A percentile compares a stretch with the other conserved stretches of the same genome.
These are phyloP conservation scores for Byssochlamys sp. DNA, from an alignment of 2,329 filamentous ascomycete species.

Conservation along the genomic window DNA sequence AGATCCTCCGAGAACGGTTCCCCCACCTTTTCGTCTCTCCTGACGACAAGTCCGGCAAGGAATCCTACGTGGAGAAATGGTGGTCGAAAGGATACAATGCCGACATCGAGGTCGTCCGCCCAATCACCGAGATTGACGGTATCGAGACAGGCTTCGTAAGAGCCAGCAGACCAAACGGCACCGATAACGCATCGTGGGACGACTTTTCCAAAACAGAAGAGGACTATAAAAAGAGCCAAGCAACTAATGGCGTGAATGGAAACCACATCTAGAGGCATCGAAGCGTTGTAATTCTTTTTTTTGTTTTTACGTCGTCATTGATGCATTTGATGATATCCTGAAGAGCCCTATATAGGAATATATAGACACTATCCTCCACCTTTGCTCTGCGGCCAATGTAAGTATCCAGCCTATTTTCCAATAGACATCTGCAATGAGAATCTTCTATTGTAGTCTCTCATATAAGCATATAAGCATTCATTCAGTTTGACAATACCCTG, in stretches of 20 bases:
- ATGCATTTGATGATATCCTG: background rate
- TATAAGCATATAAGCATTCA: too few relatives aligned
- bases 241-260: background rate
- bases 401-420: too few relatives aligned
- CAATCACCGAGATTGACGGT: constrained; percentile 38
- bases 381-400: too few relatives aligned
- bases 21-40: constrained; percentile 44
- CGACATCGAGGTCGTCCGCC: constrained; percentile 41
- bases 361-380: too few relatives aligned
- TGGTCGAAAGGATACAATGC: constrained; percentile 35
- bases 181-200: constrained; percentile 41
- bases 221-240: constrained; percentile 15
- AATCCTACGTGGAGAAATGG: constrained; percentile 43
- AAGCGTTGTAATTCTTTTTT: background rate
- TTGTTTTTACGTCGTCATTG: background rate
- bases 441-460: too few relatives aligned
- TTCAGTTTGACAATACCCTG: too few relatives aligned
- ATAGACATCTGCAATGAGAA: too few relatives aligned
- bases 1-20: constrained; percentile 44
- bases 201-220: constrained; percentile 18
- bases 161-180: constrained; percentile 44
- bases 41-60: constrained; percentile 18
- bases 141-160: constrained; percentile 41
- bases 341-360: background rate
- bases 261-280: constrained; percentile 1